Conservation (phyloP, 805 yeast species). For the Saccharomycopsis amapae region DNA sequence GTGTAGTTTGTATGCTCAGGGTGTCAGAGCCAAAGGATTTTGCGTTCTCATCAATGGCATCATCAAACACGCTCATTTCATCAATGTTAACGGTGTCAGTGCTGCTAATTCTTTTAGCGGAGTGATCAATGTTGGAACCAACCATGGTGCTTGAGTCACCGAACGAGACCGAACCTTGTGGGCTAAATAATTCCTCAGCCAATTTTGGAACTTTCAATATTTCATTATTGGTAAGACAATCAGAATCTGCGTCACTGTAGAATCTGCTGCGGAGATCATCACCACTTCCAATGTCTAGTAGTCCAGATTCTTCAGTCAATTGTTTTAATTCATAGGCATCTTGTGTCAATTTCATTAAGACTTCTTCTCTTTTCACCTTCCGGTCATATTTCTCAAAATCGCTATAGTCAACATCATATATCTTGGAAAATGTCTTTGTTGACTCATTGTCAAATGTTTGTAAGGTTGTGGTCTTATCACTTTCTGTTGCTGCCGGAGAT, state of each 20-base stretch:
- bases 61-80: neutral
- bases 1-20: no score
- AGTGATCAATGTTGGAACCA: no score
- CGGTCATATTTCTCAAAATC: slow-evolving; percentile 32
- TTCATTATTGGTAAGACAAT: no score
- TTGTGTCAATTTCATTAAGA: slow-evolving; percentile 27
- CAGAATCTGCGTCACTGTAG: slow-evolving; percentile 14
- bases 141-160: no score
- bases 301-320: slow-evolving; percentile 18
- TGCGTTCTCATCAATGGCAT: neutral
- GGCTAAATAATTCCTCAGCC: no score
- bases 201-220: no score
- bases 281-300: slow-evolving; percentile 22
- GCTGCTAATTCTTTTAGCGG: no score
- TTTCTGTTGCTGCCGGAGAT: no score
- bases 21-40: no score
- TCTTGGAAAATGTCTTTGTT: slow-evolving; percentile 10
- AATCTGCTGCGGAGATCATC: slow-evolving; percentile 23
- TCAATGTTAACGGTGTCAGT: no score
- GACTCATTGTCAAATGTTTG: slow-evolving; percentile 2
- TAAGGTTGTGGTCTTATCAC: no score
- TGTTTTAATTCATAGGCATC: slow-evolving; percentile 13
- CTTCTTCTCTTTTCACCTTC: slow-evolving; percentile 30
- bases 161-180: no score
- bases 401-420: slow-evolving; percentile 12